Conservation (phyloP, 768 basidiomycete species). For the Lepiota brunneoincarnata region DNA sequence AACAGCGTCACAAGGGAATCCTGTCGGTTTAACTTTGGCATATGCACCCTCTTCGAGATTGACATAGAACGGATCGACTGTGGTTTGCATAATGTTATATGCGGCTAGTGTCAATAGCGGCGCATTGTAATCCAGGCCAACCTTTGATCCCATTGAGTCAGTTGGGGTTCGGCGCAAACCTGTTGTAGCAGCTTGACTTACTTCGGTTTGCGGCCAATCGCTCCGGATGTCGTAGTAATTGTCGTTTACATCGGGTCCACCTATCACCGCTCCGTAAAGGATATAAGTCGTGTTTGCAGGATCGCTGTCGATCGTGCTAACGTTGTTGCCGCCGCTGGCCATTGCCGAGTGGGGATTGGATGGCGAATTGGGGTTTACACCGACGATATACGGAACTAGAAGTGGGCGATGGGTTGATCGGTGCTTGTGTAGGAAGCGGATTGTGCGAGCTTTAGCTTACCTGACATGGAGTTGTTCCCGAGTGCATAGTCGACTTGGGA, state of each 20-base stretch:
- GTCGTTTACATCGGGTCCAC: slow-evolving; percentile 79
- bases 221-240: slow-evolving; percentile 81
- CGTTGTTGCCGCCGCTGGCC: slow-evolving; percentile 79
- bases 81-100: slow-evolving; percentile 67
- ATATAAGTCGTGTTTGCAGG: slow-evolving; percentile 73
- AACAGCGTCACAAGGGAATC: slow-evolving; percentile 77
- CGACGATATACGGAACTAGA: slow-evolving; percentile 81
- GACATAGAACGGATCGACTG: slow-evolving; percentile 75
- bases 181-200: slow-evolving; percentile 23
- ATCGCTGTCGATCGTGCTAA: slow-evolving; percentile 64
- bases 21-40: slow-evolving; percentile 55
- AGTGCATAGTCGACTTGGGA: slow-evolving; percentile 78
- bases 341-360: slow-evolving; percentile 88
- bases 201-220: slow-evolving; percentile 90
- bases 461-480: slow-evolving; percentile 88
- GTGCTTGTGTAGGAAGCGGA: not conserved
- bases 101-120: slow-evolving; percentile 86
- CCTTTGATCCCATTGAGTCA: slow-evolving; percentile 30
- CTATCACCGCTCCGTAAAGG: slow-evolving; percentile 85
- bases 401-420: not conserved
- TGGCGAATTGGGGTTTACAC: slow-evolving; percentile 87
- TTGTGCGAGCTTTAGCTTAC: slow-evolving; percentile 33
- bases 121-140: slow-evolving; percentile 88
- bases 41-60: slow-evolving; percentile 67
- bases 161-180: not conserved